Evolutionary conservation across 225 moss, liverwort and hornwort species (phyloP), one percentile per base, ranked within the genome.

Genomic region (Pleurozium schreberi): DNA sequence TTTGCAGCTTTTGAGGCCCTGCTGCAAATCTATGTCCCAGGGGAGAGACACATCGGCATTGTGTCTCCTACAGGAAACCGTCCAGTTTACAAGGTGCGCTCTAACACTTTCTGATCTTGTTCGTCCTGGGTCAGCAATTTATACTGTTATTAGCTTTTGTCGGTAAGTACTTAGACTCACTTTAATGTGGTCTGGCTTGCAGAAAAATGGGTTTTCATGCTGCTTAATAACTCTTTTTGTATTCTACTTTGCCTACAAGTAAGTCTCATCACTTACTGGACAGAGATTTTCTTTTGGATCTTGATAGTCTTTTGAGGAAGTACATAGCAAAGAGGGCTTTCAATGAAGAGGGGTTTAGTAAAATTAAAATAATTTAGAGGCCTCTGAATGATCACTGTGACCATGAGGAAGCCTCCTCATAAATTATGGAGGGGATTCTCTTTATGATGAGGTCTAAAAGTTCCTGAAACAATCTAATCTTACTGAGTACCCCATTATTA

Each of bases 241-340:
- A 42, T 97, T 96, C 89, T 97, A 96, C 86, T 91, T 93, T 62
- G 88, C 95, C 31, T 98, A 96, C 97, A 98, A 93, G 98, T 96
- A 91, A 92, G 93, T 91, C 58, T 83, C 53, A 45, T 83, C 20
- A 71, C 90, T 50, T 78, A 28, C 55, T 80, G 60, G 30, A 22
- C 67, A n/a, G 14, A 88, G 36, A 68, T 78, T 57, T 83, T 77
- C 66, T 66, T 76, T 66, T 40, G 75, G 63, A 64, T 40, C 64
- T 71, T 49, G 62, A 73, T 42, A 9, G 40, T 57, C 57, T 36
- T 77, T 31, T 25, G 26, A 43, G 66, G 86, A 78, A 52, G 75
- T 50, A 53, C 30, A 55, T 18, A 42, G 78, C 53, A 42, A 52
- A 28, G 40, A 31, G 9, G 33, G 18, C 45, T 67, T 18, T 80